Base-by-base conservation (phyloP, 805 yeast species). In the Hemisphaericaspora nanyangensis region DNA sequence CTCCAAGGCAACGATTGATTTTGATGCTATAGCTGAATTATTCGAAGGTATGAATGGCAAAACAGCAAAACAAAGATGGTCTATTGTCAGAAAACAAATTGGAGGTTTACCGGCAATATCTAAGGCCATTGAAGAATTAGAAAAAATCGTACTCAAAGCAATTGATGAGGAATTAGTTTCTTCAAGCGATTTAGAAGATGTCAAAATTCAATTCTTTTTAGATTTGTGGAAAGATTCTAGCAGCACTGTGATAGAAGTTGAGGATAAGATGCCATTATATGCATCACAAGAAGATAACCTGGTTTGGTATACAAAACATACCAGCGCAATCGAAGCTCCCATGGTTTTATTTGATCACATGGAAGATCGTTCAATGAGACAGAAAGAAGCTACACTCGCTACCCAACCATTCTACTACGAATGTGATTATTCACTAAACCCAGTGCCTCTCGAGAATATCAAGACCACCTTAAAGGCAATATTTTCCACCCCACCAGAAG, bases 141-240 rank as follows among this genome's bases (percentile, higher is more conserved):
- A 85, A 50, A 68, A 67, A 16, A 69, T 85, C 16, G 72, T 89
- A 17, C 49, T 80, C 26, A 61, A 64, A 29, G 82, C 80, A 0
- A 79, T 86, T 17, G 74, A 73, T 31, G 74, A 72, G 10, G 88
- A 79, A 1, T 52, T 55, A 5, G 70, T 84, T 1, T 61, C 71
- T 0, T 55, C 69, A 8, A 65, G 67, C 0, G 81, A 81, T 47
- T 63, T 82, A 16, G 66, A 70, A 29, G 64, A 70, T 7, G 61
- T 74, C 22, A 76, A 85, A 43, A 54, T 83, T 28, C 58, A 60
- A 2, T 65, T 67, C 25, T 70, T 85, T 53, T 63, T 85, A 5
- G 67, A 73, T 5, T 55, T 81, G 37, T 90, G 98, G 97, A 68
- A 66, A 36, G 71, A 74, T 13, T 63, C 72, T 26, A 84, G 79